Evolutionary conservation across 108 stramenopile genomes (phyloP).

Genomic region (Cyclotella choctawhatcheeana): DNA sequence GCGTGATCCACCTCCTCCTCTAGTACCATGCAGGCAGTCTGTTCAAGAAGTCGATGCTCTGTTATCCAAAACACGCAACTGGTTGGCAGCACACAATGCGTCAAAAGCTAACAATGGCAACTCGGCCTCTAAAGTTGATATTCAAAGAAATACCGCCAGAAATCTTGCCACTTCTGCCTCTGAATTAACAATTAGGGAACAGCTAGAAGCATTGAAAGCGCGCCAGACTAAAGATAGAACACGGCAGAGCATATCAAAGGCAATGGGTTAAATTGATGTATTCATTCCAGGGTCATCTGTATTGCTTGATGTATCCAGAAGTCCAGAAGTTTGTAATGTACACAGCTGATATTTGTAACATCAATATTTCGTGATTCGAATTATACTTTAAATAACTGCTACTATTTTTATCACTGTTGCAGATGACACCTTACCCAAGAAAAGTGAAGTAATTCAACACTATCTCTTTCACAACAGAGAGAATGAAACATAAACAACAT

Average conservation of each 20-base stretch:
- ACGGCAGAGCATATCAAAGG: neutral
- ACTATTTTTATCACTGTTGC: no score
- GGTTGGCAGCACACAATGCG: constrained; percentile 15
- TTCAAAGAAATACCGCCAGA: neutral
- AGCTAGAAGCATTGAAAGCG: constrained; percentile 23
- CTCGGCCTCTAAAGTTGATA: neutral
- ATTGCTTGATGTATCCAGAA: neutral
- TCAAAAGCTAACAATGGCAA: neutral
- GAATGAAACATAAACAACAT: no score
- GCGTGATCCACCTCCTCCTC: constrained; percentile 9
- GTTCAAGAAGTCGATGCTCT: constrained; percentile 18
- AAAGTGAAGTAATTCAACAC: no score
- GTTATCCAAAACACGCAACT: constrained; percentile 21
- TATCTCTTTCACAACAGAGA: no score
- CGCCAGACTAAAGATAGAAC: constrained; percentile 14
- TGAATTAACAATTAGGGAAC: constrained; percentile 19
- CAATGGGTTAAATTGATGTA: neutral
- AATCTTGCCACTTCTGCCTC: neutral
- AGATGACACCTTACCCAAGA: no score
- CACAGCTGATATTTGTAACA: no score
- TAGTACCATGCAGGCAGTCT: constrained; percentile 13
- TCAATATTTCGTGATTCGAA: no score
- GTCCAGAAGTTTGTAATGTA: neutral
- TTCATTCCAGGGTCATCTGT: neutral
- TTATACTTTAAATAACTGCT: no score